A percentile compares a stretch with the other conserved stretches of the same genome.
Conservation (phyloP, 805 yeast species). For the Suhomyces canberraensis region DNA sequence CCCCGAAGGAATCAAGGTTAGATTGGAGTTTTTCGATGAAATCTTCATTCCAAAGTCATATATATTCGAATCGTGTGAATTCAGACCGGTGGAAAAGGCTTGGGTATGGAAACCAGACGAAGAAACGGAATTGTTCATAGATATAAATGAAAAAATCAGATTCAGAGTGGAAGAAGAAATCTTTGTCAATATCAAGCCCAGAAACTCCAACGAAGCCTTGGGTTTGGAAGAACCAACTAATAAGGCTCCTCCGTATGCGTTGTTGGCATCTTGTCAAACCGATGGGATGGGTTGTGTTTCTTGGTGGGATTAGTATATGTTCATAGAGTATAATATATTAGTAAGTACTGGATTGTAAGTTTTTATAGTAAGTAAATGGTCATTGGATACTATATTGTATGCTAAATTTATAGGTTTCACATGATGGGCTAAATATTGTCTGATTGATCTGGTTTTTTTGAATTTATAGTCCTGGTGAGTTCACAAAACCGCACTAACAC, state of each 20-base stretch:
- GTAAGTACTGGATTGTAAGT: no score
- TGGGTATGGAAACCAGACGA: constrained; percentile 91
- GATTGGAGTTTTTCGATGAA: constrained; percentile 87
- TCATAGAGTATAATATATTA: no score
- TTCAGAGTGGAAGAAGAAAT: constrained; percentile 89
- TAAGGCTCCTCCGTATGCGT: constrained; percentile 74
- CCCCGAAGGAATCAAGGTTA: constrained; percentile 80
- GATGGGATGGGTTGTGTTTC: constrained; percentile 96
- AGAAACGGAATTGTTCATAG: constrained; percentile 76
- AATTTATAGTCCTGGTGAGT: no score
- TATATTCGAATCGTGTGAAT: constrained; percentile 75
- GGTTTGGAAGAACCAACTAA: constrained; percentile 34
- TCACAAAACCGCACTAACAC: no score
- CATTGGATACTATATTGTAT: no score
- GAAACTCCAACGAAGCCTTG: constrained; percentile 55
- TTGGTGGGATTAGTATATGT: constrained; percentile 94
- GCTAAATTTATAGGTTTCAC: no score
- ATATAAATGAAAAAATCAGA: constrained; percentile 85
- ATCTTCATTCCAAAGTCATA: constrained; percentile 81
- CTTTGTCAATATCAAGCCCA: constrained; percentile 80
- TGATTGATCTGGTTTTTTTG: no score
- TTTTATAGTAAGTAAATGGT: no score
- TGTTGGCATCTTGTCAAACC: constrained; percentile 86
- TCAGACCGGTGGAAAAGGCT: constrained; percentile 73
- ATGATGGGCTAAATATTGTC: no score